These are phyloP conservation scores for Sanghuangporus weigelae DNA, from an alignment of 1,284 basidiomycete genomes.

Conservation along the genomic window DNA sequence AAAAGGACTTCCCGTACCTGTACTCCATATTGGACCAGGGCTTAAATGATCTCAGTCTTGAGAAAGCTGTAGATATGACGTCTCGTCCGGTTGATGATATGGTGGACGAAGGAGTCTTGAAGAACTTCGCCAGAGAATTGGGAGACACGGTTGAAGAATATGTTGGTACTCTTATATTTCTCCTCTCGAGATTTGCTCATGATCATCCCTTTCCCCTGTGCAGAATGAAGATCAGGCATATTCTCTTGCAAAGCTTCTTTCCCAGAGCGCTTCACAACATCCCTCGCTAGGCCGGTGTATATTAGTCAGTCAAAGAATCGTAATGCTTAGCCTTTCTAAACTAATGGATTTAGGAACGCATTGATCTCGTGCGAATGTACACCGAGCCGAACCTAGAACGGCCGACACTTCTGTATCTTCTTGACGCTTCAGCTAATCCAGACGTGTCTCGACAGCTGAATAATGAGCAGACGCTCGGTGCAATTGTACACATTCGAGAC, in stretches of 20 bases:
- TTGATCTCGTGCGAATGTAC: slow-evolving; percentile 52
- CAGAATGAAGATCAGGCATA: slow-evolving; percentile 53
- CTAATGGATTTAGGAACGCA: slow-evolving; percentile 38
- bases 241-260: slow-evolving; percentile 53
- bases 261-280: slow-evolving; percentile 57
- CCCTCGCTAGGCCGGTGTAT: slow-evolving; percentile 38
- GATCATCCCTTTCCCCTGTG: slow-evolving; percentile 7
- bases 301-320: slow-evolving; percentile 42
- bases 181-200: not conserved
- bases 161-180: slow-evolving; percentile 20
- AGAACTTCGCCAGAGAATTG: slow-evolving; percentile 48
- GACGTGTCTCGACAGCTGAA: slow-evolving; percentile 50
- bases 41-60: slow-evolving; percentile 46
- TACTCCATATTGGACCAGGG: slow-evolving; percentile 49
- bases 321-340: not conserved
- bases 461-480: slow-evolving; percentile 35
- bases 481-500: slow-evolving; percentile 37
- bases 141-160: slow-evolving; percentile 48
- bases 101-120: slow-evolving; percentile 38
- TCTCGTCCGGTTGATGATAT: slow-evolving; percentile 55
- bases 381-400: slow-evolving; percentile 49
- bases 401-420: slow-evolving; percentile 46
- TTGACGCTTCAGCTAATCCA: slow-evolving; percentile 57
- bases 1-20: slow-evolving; percentile 63
- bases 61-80: slow-evolving; percentile 44